These are phyloP conservation scores for Exophiala spinifera DNA, from an alignment of 2,329 filamentous ascomycete species.

Conservation along the genomic window DNA sequence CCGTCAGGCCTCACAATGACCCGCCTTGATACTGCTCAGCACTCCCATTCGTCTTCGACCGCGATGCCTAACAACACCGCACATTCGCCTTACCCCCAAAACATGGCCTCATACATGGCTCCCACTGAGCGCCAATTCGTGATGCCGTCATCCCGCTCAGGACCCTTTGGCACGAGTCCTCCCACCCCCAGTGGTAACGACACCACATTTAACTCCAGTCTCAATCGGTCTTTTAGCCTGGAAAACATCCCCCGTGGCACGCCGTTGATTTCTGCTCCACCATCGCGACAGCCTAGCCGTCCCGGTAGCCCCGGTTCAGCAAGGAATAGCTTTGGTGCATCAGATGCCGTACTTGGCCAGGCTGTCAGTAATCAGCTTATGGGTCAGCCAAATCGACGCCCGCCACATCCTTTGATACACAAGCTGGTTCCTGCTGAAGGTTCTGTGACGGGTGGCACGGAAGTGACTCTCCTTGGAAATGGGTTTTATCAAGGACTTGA, in stretches of 20 bases:
- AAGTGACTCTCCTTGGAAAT: constrained; percentile 79
- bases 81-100: constrained; percentile 43
- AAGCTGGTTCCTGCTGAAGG: constrained; percentile 82
- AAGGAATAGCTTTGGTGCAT: constrained; percentile 44
- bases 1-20: constrained; percentile 79
- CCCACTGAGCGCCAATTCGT: constrained; percentile 48
- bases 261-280: constrained; percentile 65
- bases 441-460: constrained; percentile 76
- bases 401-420: constrained; percentile 64
- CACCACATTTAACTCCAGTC: constrained; percentile 56
- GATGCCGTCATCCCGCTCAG: constrained; percentile 41
- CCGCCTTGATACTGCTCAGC: constrained; percentile 60
- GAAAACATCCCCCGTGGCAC: constrained; percentile 63
- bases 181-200: constrained; percentile 65
- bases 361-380: constrained; percentile 31
- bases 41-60: constrained; percentile 30
- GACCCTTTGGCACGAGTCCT: constrained; percentile 57
- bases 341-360: constrained; percentile 33
- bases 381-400: constrained; percentile 46
- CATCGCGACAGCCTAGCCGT: constrained; percentile 71
- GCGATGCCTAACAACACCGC: constrained; percentile 40
- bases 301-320: constrained; percentile 66
- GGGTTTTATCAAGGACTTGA: constrained; percentile 76
- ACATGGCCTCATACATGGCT: constrained; percentile 36
- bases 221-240: constrained; percentile 60